phyloP scores from a whole-genome alignment of 164 flowering plant species.

The Warburgia ugandensis region DNA sequence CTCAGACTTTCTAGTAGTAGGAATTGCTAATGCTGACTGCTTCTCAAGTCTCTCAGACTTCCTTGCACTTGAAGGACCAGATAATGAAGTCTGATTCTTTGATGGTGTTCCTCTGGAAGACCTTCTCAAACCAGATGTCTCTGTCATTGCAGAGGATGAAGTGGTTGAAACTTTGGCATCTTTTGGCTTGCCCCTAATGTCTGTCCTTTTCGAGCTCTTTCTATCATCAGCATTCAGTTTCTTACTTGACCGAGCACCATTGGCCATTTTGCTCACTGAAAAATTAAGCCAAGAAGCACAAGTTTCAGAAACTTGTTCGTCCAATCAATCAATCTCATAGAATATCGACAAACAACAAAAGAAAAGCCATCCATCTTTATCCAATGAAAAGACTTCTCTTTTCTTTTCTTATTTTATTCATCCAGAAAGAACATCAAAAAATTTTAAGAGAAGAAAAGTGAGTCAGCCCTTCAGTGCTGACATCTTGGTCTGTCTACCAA shows the following conservation, averaged over 20 bases:
- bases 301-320: too few relatives aligned
- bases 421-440: too few relatives aligned
- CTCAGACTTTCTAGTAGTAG: constrained; percentile 27
- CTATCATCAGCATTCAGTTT: constrained; percentile 17
- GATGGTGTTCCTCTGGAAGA: constrained; percentile 37
- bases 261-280: constrained; percentile 9
- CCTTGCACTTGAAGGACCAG: constrained; percentile 23
- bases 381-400: too few relatives aligned
- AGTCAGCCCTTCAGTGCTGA: too few relatives aligned
- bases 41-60: constrained; percentile 46
- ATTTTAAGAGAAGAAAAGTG: too few relatives aligned
- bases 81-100: constrained; percentile 19
- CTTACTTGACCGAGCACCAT: constrained; percentile 15
- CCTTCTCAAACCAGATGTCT: constrained; percentile 36
- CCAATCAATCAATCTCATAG: too few relatives aligned
- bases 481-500: too few relatives aligned
- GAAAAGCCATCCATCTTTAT: too few relatives aligned
- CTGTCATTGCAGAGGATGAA: constrained; percentile 16
- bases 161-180: constrained; percentile 9
- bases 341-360: too few relatives aligned
- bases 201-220: constrained; percentile 6
- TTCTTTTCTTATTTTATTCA: too few relatives aligned
- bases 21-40: constrained; percentile 14
- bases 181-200: constrained; percentile 12
- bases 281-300: background rate